Evolutionary conservation across 2,329 filamentous ascomycete species (phyloP), one percentile per base, ranked within the genome.

Genomic region (Whalleya microplaca): DNA sequence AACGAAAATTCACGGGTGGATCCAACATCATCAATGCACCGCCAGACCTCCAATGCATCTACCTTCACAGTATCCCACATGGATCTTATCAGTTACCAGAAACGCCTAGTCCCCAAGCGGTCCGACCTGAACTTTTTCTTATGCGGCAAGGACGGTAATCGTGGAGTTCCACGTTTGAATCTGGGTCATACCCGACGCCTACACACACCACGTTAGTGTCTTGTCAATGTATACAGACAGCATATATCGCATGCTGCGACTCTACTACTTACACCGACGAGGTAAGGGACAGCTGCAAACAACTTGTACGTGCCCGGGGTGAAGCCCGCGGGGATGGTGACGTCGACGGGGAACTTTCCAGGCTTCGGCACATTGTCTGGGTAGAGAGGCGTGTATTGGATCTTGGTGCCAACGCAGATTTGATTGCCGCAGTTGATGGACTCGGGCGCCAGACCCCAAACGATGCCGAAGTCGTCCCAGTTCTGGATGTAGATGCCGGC

Each of bases 401-500:
- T 62, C 55, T 67, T 64, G 0, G 48, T 61, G 45, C 71, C 71
- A 57, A 73, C 46, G 58, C 66, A 69, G 23, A 64, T 56, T 7
- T 41, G 21, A 40, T 62, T 63, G 53, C 60, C 57, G 58, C 59
- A 53, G 59, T 53, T 48, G 27, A 51, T 20, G 50, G 41, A 23
- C 18, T 51, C 47, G 10, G 62, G 47, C 2, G 58, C 29, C 16
- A 73, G 23, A 2, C 68, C 71, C 68, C 68, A 73, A 41, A 69
- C 51, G 54, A 73, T 68, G 45, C 65, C 56, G 58, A 66, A 72
- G 63, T 73, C 71, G 51, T 68, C 62, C 63, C 61, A 72, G 67
- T 73, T 73, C 66, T 73, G 69, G 41, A 69, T 56, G 66, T 72
- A 73, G 60, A 66, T 68, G 19, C 66, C 50, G 16, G 69, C 69